Conservation (phyloP, 208 protist species). For the Wallacemonas sp. region DNA sequence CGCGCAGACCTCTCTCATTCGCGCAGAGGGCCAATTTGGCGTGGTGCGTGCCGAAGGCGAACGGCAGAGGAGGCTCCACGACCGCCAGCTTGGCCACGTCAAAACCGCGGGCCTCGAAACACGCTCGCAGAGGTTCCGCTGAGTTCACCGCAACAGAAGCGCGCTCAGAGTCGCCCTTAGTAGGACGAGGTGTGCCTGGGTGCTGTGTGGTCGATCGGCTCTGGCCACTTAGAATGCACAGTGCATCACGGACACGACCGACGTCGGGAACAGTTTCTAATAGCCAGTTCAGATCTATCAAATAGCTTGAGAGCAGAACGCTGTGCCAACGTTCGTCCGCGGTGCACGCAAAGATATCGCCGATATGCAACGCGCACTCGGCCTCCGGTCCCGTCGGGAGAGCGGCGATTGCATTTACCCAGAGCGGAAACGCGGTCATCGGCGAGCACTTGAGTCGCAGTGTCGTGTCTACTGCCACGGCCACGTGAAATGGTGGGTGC, state of each 20-base stretch:
- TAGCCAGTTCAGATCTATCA: slow-evolving; percentile 74
- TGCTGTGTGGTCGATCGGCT: slow-evolving; percentile 27
- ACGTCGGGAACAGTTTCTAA: slow-evolving; percentile 37
- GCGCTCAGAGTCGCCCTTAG: too few species aligned
- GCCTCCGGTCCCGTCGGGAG: not conserved
- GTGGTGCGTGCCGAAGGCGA: slow-evolving; percentile 84
- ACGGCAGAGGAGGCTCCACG: slow-evolving; percentile 59
- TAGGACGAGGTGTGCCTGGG: slow-evolving; percentile 5
- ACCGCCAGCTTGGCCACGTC: slow-evolving; percentile 31
- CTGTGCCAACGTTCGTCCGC: slow-evolving; percentile 44
- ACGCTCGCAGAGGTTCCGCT: slow-evolving; percentile 18
- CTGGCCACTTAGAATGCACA: slow-evolving; percentile 67
- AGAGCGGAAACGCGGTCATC: slow-evolving; percentile 37
- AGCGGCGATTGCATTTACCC: slow-evolving; percentile 42
- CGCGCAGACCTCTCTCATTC: slow-evolving; percentile 52
- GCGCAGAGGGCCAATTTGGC: slow-evolving; percentile 69
- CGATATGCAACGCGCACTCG: slow-evolving; percentile 21
- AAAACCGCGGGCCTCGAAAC: not conserved
- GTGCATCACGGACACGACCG: slow-evolving; percentile 10
- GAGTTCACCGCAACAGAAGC: too few species aligned
- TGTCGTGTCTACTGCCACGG: too few species aligned
- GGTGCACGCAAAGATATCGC: slow-evolving; percentile 51
- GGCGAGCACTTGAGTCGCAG: too few species aligned
- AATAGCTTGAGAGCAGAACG: slow-evolving; percentile 65
- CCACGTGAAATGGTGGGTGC: too few species aligned